Evolutionary conservation across 352 stramenopile genomes (phyloP), one percentile per base, ranked within the genome.

Genomic region (Hyaloperonospora arabidopsidis): DNA sequence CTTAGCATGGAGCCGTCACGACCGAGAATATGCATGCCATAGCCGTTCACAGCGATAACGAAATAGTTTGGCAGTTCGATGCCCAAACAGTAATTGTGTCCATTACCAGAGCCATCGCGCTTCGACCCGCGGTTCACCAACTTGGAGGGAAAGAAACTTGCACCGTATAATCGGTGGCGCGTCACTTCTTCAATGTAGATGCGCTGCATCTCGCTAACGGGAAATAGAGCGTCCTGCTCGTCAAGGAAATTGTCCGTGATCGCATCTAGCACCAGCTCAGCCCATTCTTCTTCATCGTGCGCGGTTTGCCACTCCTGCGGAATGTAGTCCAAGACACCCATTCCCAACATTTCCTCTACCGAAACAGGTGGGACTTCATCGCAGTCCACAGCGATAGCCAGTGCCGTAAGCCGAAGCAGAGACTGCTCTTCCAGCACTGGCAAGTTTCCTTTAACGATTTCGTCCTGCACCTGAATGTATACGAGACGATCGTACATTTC

Each of bases 381-480:
- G 25, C 68, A 74, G 49, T 95, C 92, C 14, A 96, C 79, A 8
- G 81, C 79, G 38, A 97, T 82, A 11, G 82, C 80, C 10, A 91
- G 52, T 19, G 87, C 72, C 0, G 86, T 77, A 18, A 97, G 70
- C 19, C 86, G 72, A 39, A 93, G 57, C 6, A 95, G 67, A 8
- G 84, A 64, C 21, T 90, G 76, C 55, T 95, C 67, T 61, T 90
- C 76, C 18, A 87, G 57, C 28, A 97, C 65, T 8, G 84, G 74
- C 28, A 97, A 53, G 38, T 95, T 90, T 11, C 87, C 87, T 36
- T 76, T 85, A 21, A 96, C 88, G 45, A 97, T 85, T 47, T 97
- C 92, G 49, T 97, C 87, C 49, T 96, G 76, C 14, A 92, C 86
- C 64, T 98, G 90, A 23, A 96, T 83, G 57, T 95, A 96, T 44